A percentile compares a stretch with the other conserved stretches of the same genome.
Conservation (phyloP, 169 alveolate species). For the Besnoitia besnoiti region DNA sequence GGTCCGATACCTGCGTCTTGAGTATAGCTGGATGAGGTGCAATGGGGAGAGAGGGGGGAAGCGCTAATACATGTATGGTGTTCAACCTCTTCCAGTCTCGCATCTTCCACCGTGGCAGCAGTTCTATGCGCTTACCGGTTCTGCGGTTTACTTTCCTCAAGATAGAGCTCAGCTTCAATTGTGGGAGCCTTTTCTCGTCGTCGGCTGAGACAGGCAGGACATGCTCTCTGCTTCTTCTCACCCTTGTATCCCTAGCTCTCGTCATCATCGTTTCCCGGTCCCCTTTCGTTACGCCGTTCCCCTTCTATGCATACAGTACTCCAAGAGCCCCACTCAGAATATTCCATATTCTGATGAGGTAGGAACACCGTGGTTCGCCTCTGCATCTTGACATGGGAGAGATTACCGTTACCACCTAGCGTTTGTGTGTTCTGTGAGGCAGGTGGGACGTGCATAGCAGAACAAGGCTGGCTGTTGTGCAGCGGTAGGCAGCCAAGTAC, state of each 20-base stretch:
- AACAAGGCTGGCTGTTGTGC: too few species aligned
- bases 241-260: background rate
- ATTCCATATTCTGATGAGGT: background rate
- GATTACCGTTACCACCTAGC: background rate
- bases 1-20: too few species aligned
- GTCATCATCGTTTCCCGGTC: background rate
- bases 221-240: background rate
- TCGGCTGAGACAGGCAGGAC: background rate
- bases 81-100: too few species aligned
- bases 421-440: background rate
- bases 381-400: background rate
- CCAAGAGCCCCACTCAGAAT: background rate
- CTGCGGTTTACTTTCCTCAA: conserved; percentile 31
- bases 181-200: background rate
- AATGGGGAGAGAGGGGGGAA: too few species aligned
- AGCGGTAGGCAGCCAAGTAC: too few species aligned
- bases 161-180: background rate
- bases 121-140: too few species aligned
- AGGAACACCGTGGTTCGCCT: background rate
- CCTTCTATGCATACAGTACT: background rate
- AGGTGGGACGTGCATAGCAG: too few species aligned
- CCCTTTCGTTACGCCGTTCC: background rate
- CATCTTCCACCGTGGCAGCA: too few species aligned
- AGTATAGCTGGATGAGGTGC: too few species aligned
- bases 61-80: too few species aligned